Base-by-base conservation (phyloP, 495 filamentous ascomycete genomes). In the Aspergillus campestris region DNA sequence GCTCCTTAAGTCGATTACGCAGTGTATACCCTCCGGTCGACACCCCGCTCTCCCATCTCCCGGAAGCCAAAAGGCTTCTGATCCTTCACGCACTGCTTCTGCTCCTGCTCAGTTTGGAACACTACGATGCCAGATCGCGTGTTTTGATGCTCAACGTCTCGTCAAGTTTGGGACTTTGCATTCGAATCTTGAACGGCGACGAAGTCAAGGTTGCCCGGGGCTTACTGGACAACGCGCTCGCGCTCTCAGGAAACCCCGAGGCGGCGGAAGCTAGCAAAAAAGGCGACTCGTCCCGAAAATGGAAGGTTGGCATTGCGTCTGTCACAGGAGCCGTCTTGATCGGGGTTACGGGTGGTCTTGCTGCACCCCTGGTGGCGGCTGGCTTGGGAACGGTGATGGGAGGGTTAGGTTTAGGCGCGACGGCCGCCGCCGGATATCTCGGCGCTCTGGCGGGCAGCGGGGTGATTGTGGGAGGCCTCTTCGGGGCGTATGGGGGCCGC, bases 401-500 rank as follows among this genome's bases (percentile, higher is more conserved):
- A 13, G 86, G 84, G 5, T 57, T 89, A 6, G 88, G 91, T 6
- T 72, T 96, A 0, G 87, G 86, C 11, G 78, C 82, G 8, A 85
- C 83, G 27, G 84, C 83, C 2, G 84, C 86, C 15, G 88, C 89
- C 9, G 79, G 80, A 7, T 82, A 94, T 44, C 66, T 98, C 0
- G 92, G 89, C 10, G 70, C 81, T 10, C 61, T 96, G 42, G 86
- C 88, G 8, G 77, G 86, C 18, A 94, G 81, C 52, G 75, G 78
- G 6, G 78, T 89, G 11, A 65, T 88, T 34, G 83, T 95, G 13
- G 91, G 89, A 5, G 78, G 83, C 39, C 63, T 97, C 9, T 95
- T 98, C 55, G 91, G 91, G 29, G 86, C 89, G 7, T 94, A 92
- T 58, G 89, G 89, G 18, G 86, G 81, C 9, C 75, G 84, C 10